Percentiles rank a stretch among this genome's conserved stretches.
Conservation (phyloP, 257 asterid species). For the Eustoma russellianum region DNA sequence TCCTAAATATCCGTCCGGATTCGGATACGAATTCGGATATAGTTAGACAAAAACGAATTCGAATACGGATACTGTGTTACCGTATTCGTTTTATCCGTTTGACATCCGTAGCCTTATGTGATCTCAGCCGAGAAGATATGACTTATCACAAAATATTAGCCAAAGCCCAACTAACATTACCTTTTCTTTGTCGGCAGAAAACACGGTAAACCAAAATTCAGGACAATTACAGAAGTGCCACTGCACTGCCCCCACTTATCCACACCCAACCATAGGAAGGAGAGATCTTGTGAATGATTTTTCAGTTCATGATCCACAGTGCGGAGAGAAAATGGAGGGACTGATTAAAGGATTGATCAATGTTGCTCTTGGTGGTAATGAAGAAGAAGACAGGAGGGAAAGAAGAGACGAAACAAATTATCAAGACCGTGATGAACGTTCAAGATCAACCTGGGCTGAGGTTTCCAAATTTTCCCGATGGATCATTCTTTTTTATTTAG, state of each 20-base stretch:
- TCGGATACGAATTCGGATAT: too few relatives aligned
- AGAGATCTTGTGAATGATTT: not conserved
- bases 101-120: too few relatives aligned
- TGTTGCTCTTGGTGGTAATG: constrained; percentile 41
- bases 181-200: too few relatives aligned
- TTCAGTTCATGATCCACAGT: not conserved
- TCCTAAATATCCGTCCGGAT: too few relatives aligned
- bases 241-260: not conserved
- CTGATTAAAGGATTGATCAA: constrained; percentile 50
- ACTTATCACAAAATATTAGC: too few relatives aligned
- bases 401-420: constrained; percentile 1
- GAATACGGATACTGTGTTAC: too few relatives aligned
- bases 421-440: constrained; percentile 33
- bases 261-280: not conserved
- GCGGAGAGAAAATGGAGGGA: constrained; percentile 44
- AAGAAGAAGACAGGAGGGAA: constrained; percentile 8
- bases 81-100: too few relatives aligned
- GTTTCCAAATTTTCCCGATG: constrained; percentile 13
- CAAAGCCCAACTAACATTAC: too few relatives aligned
- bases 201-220: too few relatives aligned
- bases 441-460: constrained; percentile 86
- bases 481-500: not conserved
- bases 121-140: too few relatives aligned
- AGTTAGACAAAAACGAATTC: too few relatives aligned
- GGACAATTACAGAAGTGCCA: not conserved